A percentile compares a stretch with the other conserved stretches of the same genome.
phyloP scores from a whole-genome alignment of 2,329 filamentous ascomycete species.

The Dactylellina sp. region DNA sequence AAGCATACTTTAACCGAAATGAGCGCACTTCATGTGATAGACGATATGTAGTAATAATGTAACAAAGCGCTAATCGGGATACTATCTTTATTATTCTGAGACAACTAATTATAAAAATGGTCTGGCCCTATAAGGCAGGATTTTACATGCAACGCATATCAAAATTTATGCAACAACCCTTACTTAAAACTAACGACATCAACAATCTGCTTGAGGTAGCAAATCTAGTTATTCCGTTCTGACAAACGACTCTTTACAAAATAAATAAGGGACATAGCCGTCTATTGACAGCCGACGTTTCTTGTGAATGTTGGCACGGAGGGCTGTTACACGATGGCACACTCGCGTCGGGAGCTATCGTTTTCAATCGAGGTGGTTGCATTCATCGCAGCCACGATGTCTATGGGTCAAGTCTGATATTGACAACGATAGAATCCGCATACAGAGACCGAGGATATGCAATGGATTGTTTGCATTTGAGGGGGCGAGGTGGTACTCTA shows the following conservation, averaged over 20 bases:
- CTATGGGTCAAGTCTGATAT: background rate
- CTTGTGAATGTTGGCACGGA: slow-evolving; percentile 48
- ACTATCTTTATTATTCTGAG: background rate
- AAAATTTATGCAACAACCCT: background rate
- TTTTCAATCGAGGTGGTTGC: slow-evolving; percentile 35
- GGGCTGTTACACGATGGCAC: slow-evolving; percentile 46
- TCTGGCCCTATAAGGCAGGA: background rate
- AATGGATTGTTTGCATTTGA: background rate
- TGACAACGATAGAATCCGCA: background rate
- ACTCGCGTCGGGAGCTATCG: slow-evolving; percentile 14
- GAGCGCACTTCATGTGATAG: too few species aligned
- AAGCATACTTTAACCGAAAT: too few species aligned
- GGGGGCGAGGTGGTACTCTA: slow-evolving; percentile 12
- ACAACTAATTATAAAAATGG: background rate
- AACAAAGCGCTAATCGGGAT: too few species aligned
- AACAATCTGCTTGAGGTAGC: background rate
- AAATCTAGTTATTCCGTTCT: slow-evolving; percentile 9
- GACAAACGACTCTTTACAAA: too few species aligned
- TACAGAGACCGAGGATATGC: background rate
- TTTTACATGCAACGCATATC: background rate
- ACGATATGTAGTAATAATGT: too few species aligned
- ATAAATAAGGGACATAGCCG: too few species aligned
- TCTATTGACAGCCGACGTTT: too few species aligned
- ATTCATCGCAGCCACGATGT: slow-evolving; percentile 9
- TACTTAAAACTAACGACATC: background rate